Conservation (phyloP, 805 yeast species). For the Saturnispora saitoi region DNA sequence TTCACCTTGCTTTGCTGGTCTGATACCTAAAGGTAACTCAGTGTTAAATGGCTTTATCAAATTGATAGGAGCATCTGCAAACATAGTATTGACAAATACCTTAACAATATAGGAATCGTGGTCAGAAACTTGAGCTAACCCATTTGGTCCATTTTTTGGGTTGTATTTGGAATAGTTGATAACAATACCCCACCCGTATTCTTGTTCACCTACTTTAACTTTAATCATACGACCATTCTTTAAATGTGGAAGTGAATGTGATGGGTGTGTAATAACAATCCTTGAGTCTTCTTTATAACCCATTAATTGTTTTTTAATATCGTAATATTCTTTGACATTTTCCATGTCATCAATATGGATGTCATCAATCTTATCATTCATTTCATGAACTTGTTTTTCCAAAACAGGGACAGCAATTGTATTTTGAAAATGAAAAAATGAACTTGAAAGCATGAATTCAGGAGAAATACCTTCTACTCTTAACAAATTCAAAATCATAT, state of each 20-base stretch:
- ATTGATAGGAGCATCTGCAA: constrained; percentile 75
- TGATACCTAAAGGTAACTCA: constrained; percentile 75
- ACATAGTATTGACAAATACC: constrained; percentile 73
- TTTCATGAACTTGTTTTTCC: constrained; percentile 54
- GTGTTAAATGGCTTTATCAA: constrained; percentile 73
- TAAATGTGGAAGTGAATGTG: constrained; percentile 71
- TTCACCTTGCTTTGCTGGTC: constrained; percentile 74
- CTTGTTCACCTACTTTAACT: constrained; percentile 49
- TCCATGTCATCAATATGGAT: constrained; percentile 66
- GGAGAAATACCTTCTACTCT: constrained; percentile 98
- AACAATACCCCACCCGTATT: constrained; percentile 97
- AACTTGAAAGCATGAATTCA: constrained; percentile 89
- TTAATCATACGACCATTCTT: constrained; percentile 83
- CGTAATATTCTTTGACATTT: constrained; percentile 73
- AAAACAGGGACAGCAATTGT: constrained; percentile 82
- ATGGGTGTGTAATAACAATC: constrained; percentile 84
- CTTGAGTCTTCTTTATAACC: constrained; percentile 68
- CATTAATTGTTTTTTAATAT: constrained; percentile 62
- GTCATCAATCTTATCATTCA: constrained; percentile 39
- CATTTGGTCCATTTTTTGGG: constrained; percentile 39
- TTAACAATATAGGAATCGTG: constrained; percentile 86
- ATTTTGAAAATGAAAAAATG: constrained; percentile 93
- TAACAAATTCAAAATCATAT: constrained; percentile 92
- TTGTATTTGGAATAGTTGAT: constrained; percentile 53
- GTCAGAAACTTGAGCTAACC: constrained; percentile 54